Conservation (phyloP, 1,139 yeast species). For the Lodderomyces parapsilosis region DNA sequence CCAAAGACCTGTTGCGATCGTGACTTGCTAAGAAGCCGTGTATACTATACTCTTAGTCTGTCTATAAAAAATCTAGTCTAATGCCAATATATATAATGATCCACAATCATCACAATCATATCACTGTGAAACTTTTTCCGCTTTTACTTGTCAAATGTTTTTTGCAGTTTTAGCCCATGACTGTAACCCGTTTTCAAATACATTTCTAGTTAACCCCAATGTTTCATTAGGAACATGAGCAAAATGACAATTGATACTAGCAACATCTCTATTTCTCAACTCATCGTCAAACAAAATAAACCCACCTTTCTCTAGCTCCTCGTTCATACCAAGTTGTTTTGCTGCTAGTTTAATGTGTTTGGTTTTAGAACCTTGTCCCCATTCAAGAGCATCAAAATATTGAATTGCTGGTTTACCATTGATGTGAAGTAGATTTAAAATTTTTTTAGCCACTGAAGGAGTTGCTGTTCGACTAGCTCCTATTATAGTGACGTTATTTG, state of each 20-base stretch:
- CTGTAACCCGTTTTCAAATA: constrained; percentile 45
- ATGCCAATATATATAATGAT: too few species aligned
- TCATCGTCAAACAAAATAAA: constrained; percentile 74
- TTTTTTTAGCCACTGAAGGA: constrained; percentile 58
- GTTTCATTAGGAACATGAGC: constrained; percentile 46
- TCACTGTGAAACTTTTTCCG: too few species aligned
- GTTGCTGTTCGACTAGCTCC: constrained; percentile 71
- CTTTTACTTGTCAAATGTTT: too few species aligned
- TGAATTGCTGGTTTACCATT: constrained; percentile 46
- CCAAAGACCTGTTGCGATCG: too few species aligned
- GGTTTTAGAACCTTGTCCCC: constrained; percentile 68
- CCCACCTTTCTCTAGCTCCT: constrained; percentile 47
- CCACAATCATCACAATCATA: too few species aligned
- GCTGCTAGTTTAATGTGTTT: constrained; percentile 54
- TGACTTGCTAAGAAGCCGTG: too few species aligned
- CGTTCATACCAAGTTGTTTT: constrained; percentile 32
- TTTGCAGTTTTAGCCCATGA: constrained; percentile 26
- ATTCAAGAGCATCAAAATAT: constrained; percentile 54
- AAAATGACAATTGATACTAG: constrained; percentile 59
- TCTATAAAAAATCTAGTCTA: too few species aligned
- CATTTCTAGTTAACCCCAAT: constrained; percentile 49
- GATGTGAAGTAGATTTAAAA: constrained; percentile 50
- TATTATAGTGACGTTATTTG: constrained; percentile 46
- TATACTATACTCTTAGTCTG: too few species aligned
- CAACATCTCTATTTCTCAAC: constrained; percentile 62